Conservation (phyloP, 805 yeast genomes). For the Lachancea sp. region DNA sequence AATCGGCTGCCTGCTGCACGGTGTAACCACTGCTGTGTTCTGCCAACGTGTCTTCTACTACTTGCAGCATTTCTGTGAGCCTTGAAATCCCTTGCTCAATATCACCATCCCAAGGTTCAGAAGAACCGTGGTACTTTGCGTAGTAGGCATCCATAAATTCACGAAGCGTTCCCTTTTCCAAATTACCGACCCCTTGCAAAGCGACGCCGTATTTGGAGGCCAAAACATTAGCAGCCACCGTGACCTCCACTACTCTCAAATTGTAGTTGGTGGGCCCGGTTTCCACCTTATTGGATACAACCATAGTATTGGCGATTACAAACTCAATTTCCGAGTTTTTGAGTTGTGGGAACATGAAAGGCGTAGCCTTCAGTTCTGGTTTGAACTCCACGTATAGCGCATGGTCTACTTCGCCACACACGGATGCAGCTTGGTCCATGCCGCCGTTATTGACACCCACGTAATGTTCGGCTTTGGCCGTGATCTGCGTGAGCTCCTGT, state of each 20-base stretch:
- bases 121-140: slow-evolving; percentile 21
- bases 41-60: slow-evolving; percentile 40
- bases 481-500: slow-evolving; percentile 48
- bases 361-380: slow-evolving; percentile 50
- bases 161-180: slow-evolving; percentile 52
- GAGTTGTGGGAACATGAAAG: slow-evolving; percentile 47
- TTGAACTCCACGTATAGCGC: slow-evolving; percentile 55
- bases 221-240: slow-evolving; percentile 56
- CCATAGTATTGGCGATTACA: slow-evolving; percentile 57
- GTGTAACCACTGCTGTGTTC: slow-evolving; percentile 44
- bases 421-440: slow-evolving; percentile 70
- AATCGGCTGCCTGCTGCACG: slow-evolving; percentile 41
- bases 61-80: slow-evolving; percentile 36
- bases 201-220: slow-evolving; percentile 43
- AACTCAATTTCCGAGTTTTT: slow-evolving; percentile 42
- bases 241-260: slow-evolving; percentile 65
- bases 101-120: slow-evolving; percentile 42
- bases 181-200: slow-evolving; percentile 44
- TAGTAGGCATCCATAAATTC: slow-evolving; percentile 55
- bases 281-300: slow-evolving; percentile 57
- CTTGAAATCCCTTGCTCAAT: slow-evolving; percentile 38
- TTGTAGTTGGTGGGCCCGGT: slow-evolving; percentile 67
- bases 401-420: slow-evolving; percentile 53
- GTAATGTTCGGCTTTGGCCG: slow-evolving; percentile 61
- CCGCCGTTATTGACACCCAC: slow-evolving; percentile 78